These are phyloP conservation scores for Diaporthe ampelina DNA, from an alignment of 2,329 filamentous ascomycete species.

Conservation along the genomic window DNA sequence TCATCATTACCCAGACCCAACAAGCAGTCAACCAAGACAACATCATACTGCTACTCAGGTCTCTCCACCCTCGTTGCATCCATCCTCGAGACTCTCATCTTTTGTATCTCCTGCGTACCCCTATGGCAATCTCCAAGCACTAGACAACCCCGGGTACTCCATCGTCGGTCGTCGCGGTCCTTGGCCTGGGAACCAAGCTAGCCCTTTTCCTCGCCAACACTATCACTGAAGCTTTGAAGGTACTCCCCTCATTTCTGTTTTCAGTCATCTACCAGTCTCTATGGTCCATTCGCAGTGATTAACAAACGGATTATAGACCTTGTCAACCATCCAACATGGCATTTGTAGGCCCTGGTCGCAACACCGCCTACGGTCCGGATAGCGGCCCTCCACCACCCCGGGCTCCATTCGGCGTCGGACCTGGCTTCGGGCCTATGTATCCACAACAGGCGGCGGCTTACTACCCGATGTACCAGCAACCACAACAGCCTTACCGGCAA, in stretches of 20 bases:
- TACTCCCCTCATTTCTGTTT: neutral
- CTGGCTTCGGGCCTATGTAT: neutral
- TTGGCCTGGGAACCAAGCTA: neutral
- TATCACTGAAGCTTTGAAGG: neutral
- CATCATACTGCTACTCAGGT: neutral
- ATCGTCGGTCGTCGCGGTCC: slow-evolving; percentile 7
- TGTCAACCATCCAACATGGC: neutral
- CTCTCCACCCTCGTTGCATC: neutral
- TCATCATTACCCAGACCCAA: neutral
- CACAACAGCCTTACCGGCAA: neutral
- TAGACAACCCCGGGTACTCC: neutral
- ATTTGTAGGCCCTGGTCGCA: slow-evolving; percentile 12
- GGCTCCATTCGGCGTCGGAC: neutral
- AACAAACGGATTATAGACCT: neutral
- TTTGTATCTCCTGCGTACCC: neutral
- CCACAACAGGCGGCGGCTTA: neutral
- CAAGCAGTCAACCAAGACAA: neutral
- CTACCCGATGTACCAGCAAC: neutral
- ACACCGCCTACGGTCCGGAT: slow-evolving; percentile 35
- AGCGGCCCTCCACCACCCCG: slow-evolving; percentile 26
- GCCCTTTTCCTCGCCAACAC: neutral
- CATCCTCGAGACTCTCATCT: neutral
- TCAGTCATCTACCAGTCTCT: rapidly evolving
- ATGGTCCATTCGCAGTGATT: neutral
- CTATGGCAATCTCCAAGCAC: neutral